Conservation (phyloP, 2,329 filamentous ascomycete species). For the Exophiala spinifera region DNA sequence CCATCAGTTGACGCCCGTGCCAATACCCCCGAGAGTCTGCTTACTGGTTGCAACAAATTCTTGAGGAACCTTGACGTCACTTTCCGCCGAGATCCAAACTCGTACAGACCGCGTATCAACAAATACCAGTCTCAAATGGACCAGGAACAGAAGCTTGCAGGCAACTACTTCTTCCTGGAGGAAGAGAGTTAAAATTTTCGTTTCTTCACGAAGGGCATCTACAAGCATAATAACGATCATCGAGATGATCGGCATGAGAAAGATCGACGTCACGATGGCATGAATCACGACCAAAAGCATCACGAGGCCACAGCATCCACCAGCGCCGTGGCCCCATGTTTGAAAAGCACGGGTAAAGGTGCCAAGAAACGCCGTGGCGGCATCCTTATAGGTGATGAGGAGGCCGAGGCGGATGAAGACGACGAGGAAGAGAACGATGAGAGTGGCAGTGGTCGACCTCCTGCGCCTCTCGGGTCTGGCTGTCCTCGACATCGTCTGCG, state of each 20-base stretch:
- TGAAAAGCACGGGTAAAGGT: conserved; percentile 43
- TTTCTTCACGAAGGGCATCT: conserved; percentile 44
- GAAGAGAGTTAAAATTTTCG: conserved; percentile 70
- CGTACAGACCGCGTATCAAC: conserved; percentile 97
- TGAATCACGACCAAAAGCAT: conserved; percentile 32
- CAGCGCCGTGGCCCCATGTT: conserved; percentile 37
- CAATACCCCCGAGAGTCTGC: conserved; percentile 83
- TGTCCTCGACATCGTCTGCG: neutral
- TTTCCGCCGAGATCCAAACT: conserved; percentile 95
- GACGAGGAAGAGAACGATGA: conserved; percentile 54
- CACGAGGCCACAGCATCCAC: conserved; percentile 35
- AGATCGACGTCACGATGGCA: conserved; percentile 36
- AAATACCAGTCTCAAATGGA: conserved; percentile 94
- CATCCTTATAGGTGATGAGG: conserved; percentile 57
- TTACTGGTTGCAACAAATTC: conserved; percentile 96
- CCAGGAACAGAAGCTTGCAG: conserved; percentile 90
- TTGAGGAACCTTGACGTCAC: conserved; percentile 95
- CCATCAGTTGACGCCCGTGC: conserved; percentile 85
- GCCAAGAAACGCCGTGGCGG: conserved; percentile 46
- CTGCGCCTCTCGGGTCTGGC: conserved; percentile 44
- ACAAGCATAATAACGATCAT: conserved; percentile 21
- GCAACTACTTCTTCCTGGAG: conserved; percentile 98
- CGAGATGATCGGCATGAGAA: conserved; percentile 14
- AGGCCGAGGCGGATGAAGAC: conserved; percentile 61
- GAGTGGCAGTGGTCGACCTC: conserved; percentile 62